Evolutionary conservation across 2,329 filamentous ascomycete genomes (phyloP).

Genomic region (Tolypocladium guangdongense): DNA sequence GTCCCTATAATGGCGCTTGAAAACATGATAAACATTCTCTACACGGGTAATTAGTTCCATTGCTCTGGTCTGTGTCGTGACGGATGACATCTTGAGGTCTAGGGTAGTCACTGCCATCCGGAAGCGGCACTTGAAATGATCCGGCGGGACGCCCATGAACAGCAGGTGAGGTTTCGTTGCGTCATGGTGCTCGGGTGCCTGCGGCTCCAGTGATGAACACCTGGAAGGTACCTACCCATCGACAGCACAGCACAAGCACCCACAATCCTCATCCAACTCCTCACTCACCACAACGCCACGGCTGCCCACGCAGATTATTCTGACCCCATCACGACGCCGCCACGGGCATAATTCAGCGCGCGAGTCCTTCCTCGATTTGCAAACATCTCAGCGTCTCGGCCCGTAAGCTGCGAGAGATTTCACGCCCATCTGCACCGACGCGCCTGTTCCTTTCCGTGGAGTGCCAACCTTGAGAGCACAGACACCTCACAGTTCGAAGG

Average conservation of each 20-base stretch:
- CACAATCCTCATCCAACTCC: neutral
- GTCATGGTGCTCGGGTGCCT: conserved; percentile 22
- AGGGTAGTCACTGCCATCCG: neutral
- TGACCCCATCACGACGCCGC: neutral
- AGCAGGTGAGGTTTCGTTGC: conserved; percentile 15
- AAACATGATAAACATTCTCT: no score
- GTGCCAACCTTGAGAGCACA: neutral
- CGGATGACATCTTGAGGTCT: neutral
- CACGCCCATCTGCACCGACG: neutral
- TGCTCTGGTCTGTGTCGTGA: neutral
- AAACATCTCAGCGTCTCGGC: neutral
- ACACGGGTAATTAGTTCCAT: no score
- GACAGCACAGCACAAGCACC: neutral
- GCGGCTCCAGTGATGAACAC: neutral
- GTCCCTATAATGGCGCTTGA: no score
- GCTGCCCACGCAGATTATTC: neutral
- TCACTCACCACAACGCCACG: neutral
- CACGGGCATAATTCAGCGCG: neutral
- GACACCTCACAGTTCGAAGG: neutral
- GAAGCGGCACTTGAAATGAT: conserved; percentile 1
- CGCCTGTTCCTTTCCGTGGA: neutral
- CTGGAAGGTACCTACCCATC: neutral
- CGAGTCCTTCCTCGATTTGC: neutral
- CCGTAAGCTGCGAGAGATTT: neutral
- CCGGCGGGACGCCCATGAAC: neutral